A percentile compares a stretch with the other conserved stretches of the same genome.
Evolutionary conservation across 345 rosid genomes (phyloP).

Genomic region (Excoecaria cochinchinensis): DNA sequence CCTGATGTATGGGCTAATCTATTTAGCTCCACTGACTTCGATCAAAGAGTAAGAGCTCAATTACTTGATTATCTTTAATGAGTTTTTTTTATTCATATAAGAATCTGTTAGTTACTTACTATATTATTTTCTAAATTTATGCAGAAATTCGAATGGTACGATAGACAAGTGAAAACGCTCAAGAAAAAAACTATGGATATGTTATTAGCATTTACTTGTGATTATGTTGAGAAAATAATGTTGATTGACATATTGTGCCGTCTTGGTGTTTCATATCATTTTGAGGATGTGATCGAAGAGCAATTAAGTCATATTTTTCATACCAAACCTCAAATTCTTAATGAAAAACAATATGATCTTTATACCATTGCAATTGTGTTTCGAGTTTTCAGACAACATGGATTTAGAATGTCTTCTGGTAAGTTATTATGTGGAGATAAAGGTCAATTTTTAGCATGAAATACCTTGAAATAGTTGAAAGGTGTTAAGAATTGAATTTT

Average conservation of each 20-base stretch:
- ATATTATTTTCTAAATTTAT: too few relatives aligned
- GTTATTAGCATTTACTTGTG: not conserved
- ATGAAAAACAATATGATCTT: not conserved
- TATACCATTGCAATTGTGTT: not conserved
- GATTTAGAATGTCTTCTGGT: conserved; percentile 6
- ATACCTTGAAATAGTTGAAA: not conserved
- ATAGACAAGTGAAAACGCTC: not conserved
- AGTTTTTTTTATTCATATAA: too few relatives aligned
- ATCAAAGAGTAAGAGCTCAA: not conserved
- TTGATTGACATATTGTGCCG: not conserved
- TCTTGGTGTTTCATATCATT: not conserved
- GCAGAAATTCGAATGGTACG: not conserved
- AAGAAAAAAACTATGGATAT: not conserved
- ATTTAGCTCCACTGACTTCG: not conserved
- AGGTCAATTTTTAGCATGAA: too few relatives aligned
- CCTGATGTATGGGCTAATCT: not conserved
- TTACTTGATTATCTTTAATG: too few relatives aligned
- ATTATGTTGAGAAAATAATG: not conserved
- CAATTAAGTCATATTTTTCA: not conserved
- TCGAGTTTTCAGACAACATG: conserved; percentile 8
- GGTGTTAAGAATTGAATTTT: too few relatives aligned
- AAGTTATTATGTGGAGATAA: not conserved
- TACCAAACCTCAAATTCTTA: not conserved
- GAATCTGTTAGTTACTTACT: too few relatives aligned
- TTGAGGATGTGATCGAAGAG: not conserved